A percentile compares a stretch with the other conserved stretches of the same genome.
Evolutionary conservation across 805 yeast genomes (phyloP).

Genomic region (Candida quercuum): DNA sequence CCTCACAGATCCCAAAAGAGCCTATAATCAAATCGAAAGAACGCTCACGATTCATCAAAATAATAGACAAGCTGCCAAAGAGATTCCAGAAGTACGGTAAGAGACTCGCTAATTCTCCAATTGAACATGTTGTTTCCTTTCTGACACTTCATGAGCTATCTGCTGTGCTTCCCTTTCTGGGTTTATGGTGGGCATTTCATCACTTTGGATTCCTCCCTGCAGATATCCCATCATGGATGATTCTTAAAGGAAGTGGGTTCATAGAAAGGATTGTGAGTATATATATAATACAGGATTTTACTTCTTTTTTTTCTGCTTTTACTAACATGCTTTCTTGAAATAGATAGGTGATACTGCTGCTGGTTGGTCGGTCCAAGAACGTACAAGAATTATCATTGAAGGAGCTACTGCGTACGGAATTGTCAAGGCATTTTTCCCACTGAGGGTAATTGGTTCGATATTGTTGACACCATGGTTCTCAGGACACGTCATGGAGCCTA

Average conservation of each 20-base stretch:
- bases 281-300: too few relatives aligned
- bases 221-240: constrained; percentile 53
- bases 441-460: constrained; percentile 46
- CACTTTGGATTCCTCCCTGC: constrained; percentile 46
- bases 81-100: constrained; percentile 45
- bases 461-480: constrained; percentile 56
- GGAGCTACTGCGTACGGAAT: constrained; percentile 74
- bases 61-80: constrained; percentile 41
- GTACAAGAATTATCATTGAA: constrained; percentile 51
- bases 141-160: constrained; percentile 67
- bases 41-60: constrained; percentile 8
- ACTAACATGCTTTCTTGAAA: constrained; percentile 16
- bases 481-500: constrained; percentile 42
- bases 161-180: constrained; percentile 66
- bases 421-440: constrained; percentile 55
- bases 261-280: constrained; percentile 49
- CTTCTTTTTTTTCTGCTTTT: constrained; percentile 24
- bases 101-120: constrained; percentile 49
- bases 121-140: constrained; percentile 58
- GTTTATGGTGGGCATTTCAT: constrained; percentile 63
- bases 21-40: neutral
- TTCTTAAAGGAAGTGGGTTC: constrained; percentile 52
- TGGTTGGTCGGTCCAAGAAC: constrained; percentile 39
- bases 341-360: constrained; percentile 20
- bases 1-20: constrained; percentile 3